A percentile compares a stretch with the other conserved stretches of the same genome.
These are phyloP conservation scores for Xylariales sp. DNA, from an alignment of 2,329 filamentous ascomycete genomes.

Conservation along the genomic window DNA sequence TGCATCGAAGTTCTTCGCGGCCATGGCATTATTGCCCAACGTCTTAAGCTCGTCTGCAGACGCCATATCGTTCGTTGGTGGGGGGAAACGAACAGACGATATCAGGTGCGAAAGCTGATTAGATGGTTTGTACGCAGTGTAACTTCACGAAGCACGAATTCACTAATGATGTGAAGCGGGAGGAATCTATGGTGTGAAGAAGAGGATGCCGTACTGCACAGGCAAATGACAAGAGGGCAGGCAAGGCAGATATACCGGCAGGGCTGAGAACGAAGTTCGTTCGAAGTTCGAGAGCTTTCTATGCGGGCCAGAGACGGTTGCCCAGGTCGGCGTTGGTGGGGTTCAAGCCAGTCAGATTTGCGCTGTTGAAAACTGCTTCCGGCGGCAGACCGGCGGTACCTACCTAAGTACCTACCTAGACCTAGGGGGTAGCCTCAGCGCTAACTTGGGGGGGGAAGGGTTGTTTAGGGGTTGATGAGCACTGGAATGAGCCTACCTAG, in stretches of 20 bases:
- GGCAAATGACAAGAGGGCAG: constrained; percentile 11
- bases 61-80: constrained; percentile 57
- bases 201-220: constrained; percentile 3
- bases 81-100: constrained; percentile 14
- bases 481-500: neutral
- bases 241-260: constrained; percentile 30
- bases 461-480: neutral
- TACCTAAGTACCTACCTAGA: too few relatives aligned
- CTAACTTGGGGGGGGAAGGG: neutral
- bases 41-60: constrained; percentile 88
- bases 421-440: neutral
- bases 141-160: constrained; percentile 1
- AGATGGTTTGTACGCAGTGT: neutral
- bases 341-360: constrained; percentile 15
- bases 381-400: constrained; percentile 3
- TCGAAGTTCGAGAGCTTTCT: constrained; percentile 44
- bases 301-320: constrained; percentile 30
- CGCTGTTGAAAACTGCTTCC: constrained; percentile 28
- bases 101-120: neutral
- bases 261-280: constrained; percentile 41
- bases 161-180: neutral
- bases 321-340: constrained; percentile 28
- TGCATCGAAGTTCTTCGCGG: constrained; percentile 95
- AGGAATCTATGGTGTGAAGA: neutral
- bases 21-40: constrained; percentile 98